Evolutionary conservation across 345 rosid genomes (phyloP), one percentile per base, ranked within the genome.

Genomic region (Sisymbrium altissimum): DNA sequence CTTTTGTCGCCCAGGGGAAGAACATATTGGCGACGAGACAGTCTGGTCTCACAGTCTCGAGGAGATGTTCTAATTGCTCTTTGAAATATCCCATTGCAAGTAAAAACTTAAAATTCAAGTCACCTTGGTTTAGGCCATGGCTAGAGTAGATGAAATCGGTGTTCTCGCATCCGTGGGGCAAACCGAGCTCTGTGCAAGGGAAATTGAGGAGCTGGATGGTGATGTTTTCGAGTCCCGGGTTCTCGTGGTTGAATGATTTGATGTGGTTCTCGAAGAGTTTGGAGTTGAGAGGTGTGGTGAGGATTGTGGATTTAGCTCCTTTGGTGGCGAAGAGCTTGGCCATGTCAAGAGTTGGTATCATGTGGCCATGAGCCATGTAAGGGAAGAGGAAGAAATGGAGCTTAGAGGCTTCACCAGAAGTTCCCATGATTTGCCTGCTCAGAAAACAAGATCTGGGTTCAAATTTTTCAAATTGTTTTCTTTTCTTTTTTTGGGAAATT

Each of bases 1-100:
- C 73, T 66, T 81, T 76, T 9, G 86, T 76, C 1, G 89, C 79
- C 91, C 91, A 87, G 14, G 91, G 86, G 33, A 85, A 78, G 79
- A 84, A 81, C 84, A 82, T 67, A 70, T 89, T 87, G 1, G 85
- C 89, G 4, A 89, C 83, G 0, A 86, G 78, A 72, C 89, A 85
- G 53, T 84, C 83, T 12, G 90, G 84, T 35, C 41, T 75, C 55
- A 52, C 29, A 21, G 85, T 78, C 49, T 65, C 58, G 7, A 87
- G 57, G 43, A 84, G 77, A 49, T 72, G 14, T 66, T 81, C 89
- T 11, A 87, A 5, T 9, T 84, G 88, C 23, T 81, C 72, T 65
- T 74, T 62, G 33, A 89, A 83, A 80, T 59, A n/a, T 9, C 36
- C 44, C 18, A 70, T 54, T 3, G 88, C 83, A 36, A 11, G 29